Conservation (phyloP, 257 asterid species). For the Scutellaria barbata region DNA sequence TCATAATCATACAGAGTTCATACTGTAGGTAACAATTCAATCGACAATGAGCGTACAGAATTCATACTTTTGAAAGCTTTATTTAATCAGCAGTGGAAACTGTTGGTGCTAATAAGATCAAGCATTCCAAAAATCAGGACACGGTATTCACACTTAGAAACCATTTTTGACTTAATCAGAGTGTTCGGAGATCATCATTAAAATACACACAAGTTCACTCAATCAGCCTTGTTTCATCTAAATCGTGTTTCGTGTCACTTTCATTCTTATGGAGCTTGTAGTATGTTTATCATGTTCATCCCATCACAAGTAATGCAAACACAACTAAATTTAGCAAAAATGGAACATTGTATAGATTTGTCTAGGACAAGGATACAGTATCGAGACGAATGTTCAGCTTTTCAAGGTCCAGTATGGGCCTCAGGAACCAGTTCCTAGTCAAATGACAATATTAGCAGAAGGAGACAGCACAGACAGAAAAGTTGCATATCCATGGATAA, state of each 20-base stretch:
- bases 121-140: constrained; percentile 16
- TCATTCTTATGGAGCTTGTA: constrained; percentile 31
- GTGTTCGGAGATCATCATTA: constrained; percentile 17
- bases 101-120: constrained; percentile 21
- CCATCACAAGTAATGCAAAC: constrained; percentile 13
- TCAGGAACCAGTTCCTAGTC: constrained; percentile 91
- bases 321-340: constrained; percentile 11
- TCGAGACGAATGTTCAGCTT: constrained; percentile 83
- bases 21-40: constrained; percentile 16
- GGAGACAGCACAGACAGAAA: constrained; percentile 37
- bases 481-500: constrained; percentile 27
- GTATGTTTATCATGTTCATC: constrained; percentile 20
- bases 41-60: constrained; percentile 22
- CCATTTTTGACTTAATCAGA: constrained; percentile 29
- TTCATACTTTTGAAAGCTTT: neutral
- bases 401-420: constrained; percentile 90
- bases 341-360: constrained; percentile 2
- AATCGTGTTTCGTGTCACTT: constrained; percentile 4
- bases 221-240: constrained; percentile 23
- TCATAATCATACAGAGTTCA: constrained; percentile 25
- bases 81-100: constrained; percentile 23
- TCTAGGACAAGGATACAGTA: constrained; percentile 74
- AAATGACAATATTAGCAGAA: constrained; percentile 43
- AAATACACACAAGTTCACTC: constrained; percentile 20
- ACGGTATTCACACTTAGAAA: constrained; percentile 25